phyloP scores from a whole-genome alignment of 2,329 filamentous ascomycete genomes.

The Colletotrichum musae region DNA sequence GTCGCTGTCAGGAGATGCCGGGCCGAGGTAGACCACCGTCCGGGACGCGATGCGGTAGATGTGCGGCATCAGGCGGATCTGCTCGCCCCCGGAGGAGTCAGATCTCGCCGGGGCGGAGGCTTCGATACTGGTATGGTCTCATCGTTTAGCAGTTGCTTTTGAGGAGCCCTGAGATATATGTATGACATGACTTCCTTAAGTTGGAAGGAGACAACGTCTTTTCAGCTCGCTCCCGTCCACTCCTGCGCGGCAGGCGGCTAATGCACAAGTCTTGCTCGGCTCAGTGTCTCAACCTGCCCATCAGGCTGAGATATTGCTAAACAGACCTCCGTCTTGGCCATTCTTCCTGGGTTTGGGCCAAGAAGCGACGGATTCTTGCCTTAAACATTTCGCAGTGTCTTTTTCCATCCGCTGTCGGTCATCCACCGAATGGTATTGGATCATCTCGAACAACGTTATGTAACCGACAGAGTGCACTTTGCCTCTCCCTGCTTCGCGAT shows the following conservation, averaged over 20 bases:
- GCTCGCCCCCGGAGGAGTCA: constrained; percentile 10
- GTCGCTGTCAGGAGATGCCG: constrained; percentile 2
- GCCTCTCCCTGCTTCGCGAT: not conserved
- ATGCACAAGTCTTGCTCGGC: too few relatives aligned
- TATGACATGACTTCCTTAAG: too few relatives aligned
- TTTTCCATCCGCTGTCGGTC: not conserved
- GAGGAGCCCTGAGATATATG: too few relatives aligned
- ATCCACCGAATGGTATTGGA: not conserved
- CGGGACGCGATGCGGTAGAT: constrained; percentile 13
- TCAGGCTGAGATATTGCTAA: too few relatives aligned
- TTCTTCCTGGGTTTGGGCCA: not conserved
- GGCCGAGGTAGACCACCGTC: constrained; percentile 11
- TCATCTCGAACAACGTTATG: not conserved
- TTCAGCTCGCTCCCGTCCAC: too few relatives aligned
- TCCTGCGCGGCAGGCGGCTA: too few relatives aligned
- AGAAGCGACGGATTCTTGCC: not conserved
- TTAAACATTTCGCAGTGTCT: not conserved
- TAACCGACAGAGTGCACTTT: not conserved
- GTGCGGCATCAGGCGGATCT: constrained; percentile 23
- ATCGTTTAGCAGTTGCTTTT: not conserved
- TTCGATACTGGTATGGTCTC: constrained; percentile 2
- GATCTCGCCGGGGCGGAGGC: constrained; percentile 7
- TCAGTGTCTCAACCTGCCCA: too few relatives aligned
- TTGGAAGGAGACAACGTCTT: too few relatives aligned
- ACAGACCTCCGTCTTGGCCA: not conserved